Conservation (phyloP, 2,329 filamentous ascomycete genomes). For the Botrytis fabae region DNA sequence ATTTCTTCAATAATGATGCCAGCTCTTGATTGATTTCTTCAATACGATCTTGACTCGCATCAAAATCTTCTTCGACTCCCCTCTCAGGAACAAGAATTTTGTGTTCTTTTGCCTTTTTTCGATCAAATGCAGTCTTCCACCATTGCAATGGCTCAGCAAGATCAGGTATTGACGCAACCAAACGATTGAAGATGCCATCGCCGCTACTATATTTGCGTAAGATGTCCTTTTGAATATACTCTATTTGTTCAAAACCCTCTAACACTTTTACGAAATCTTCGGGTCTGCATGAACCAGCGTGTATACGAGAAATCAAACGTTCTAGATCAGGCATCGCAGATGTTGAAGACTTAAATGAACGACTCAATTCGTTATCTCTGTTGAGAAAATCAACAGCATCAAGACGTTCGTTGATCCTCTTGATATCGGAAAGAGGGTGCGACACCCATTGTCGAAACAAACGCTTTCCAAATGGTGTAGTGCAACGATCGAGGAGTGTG, state of each 20-base stretch:
- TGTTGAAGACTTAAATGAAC: constrained; percentile 85
- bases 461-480: constrained; percentile 95
- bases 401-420: constrained; percentile 87
- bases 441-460: constrained; percentile 97
- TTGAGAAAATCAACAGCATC: constrained; percentile 95
- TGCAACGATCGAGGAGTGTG: constrained; percentile 84
- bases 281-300: constrained; percentile 84
- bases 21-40: constrained; percentile 74
- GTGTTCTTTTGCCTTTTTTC: constrained; percentile 72
- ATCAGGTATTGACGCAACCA: constrained; percentile 84
- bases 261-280: constrained; percentile 92
- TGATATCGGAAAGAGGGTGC: constrained; percentile 83
- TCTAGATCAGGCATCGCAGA: constrained; percentile 93
- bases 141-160: constrained; percentile 71
- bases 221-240: constrained; percentile 79
- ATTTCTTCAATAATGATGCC: constrained; percentile 67
- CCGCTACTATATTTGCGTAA: constrained; percentile 73
- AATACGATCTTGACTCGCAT: constrained; percentile 75
- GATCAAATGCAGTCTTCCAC: constrained; percentile 93
- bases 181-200: constrained; percentile 78
- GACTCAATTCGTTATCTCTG: constrained; percentile 74
- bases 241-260: constrained; percentile 96
- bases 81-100: constrained; percentile 82
- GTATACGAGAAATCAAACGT: constrained; percentile 88
- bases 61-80: constrained; percentile 90